These are phyloP conservation scores for Claviceps sp. DNA, from an alignment of 2,329 filamentous ascomycete genomes.

Conservation along the genomic window DNA sequence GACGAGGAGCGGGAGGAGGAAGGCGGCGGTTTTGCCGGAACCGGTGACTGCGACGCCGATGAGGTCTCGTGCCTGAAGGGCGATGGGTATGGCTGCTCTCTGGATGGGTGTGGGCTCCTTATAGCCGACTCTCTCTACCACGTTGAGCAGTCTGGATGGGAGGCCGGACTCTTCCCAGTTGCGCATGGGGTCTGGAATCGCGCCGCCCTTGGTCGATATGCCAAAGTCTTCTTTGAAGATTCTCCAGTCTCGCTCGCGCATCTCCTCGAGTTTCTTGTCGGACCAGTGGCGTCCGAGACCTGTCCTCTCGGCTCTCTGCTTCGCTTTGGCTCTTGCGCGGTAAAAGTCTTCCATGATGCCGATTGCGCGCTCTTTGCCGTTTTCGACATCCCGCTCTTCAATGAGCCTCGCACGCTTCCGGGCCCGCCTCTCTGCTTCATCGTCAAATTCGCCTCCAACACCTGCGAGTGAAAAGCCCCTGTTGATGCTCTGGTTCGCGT, in stretches of 20 bases:
- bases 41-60: constrained; percentile 96
- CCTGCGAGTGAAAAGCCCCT: constrained; percentile 30
- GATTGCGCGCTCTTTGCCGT: constrained; percentile 61
- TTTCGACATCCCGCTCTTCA: constrained; percentile 60
- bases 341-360: constrained; percentile 75
- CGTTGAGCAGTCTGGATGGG: constrained; percentile 63
- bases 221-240: constrained; percentile 99
- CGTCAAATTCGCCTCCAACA: constrained; percentile 36
- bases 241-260: constrained; percentile 96
- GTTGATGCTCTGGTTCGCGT: constrained; percentile 27
- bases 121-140: constrained; percentile 78
- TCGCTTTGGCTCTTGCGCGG: constrained; percentile 45
- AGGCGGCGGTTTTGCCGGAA: constrained; percentile 96
- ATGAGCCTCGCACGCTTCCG: constrained; percentile 53
- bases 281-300: constrained; percentile 89
- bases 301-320: constrained; percentile 58
- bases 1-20: constrained; percentile 79
- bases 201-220: constrained; percentile 84
- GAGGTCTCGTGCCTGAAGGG: constrained; percentile 82
- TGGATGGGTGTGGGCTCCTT: constrained; percentile 86
- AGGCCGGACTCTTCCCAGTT: constrained; percentile 79
- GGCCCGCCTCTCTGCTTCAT: constrained; percentile 40
- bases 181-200: constrained; percentile 91
- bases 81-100: constrained; percentile 88
- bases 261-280: constrained; percentile 80